Conservation (phyloP, 2,329 filamentous ascomycete species). For the Exophiala oligosperma region DNA sequence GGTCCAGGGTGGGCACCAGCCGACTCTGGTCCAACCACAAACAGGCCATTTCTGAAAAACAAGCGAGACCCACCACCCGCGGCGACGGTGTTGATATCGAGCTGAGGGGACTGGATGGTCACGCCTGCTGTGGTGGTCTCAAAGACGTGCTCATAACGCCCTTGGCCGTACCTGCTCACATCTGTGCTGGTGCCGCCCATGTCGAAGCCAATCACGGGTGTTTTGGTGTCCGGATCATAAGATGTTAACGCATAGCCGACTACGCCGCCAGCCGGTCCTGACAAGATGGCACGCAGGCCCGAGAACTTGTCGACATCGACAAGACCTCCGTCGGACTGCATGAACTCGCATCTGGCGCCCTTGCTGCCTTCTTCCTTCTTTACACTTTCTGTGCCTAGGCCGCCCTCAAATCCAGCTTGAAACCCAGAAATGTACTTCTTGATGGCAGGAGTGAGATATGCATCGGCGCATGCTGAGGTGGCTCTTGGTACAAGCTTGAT, state of each 20-base stretch:
- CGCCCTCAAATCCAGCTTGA: conserved; percentile 75
- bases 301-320: conserved; percentile 67
- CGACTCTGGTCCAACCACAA: conserved; percentile 89
- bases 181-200: conserved; percentile 95
- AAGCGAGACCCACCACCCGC: conserved; percentile 71
- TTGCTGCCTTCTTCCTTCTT: conserved; percentile 63
- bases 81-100: conserved; percentile 94
- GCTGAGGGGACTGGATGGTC: conserved; percentile 85
- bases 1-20: conserved; percentile 89
- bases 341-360: conserved; percentile 86
- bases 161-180: conserved; percentile 81
- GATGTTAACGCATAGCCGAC: conserved; percentile 91
- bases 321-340: conserved; percentile 82
- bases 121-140: conserved; percentile 94
- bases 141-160: conserved; percentile 88
- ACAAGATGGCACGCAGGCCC: conserved; percentile 82
- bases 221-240: conserved; percentile 79
- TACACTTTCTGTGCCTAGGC: conserved; percentile 73
- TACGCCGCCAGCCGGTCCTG: conserved; percentile 89
- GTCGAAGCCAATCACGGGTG: conserved; percentile 89
- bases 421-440: conserved; percentile 77
- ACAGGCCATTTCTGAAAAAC: conserved; percentile 86
- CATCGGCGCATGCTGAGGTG: conserved; percentile 76
- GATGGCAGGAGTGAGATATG: conserved; percentile 77
- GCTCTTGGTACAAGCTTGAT: conserved; percentile 77